Evolutionary conservation across 768 basidiomycete genomes (phyloP).

Genomic region (Tephrocybe sp.): DNA sequence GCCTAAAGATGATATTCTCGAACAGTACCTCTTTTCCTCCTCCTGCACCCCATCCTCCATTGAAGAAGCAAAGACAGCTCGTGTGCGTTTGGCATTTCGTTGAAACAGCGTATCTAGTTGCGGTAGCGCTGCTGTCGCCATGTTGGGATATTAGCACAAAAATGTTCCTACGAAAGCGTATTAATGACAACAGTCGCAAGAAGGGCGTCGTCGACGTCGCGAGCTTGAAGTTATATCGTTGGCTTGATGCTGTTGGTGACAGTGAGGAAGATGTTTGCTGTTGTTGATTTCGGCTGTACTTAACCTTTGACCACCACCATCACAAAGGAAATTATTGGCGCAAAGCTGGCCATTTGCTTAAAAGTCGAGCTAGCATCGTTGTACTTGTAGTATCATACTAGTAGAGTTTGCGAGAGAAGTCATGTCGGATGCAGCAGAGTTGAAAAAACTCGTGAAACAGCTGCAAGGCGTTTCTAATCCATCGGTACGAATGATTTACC

Average conservation of each 20-base stretch:
- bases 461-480: slow-evolving; percentile 59
- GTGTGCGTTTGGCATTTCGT: slow-evolving; percentile 66
- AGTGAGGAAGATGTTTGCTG: slow-evolving; percentile 20
- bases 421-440: slow-evolving; percentile 56
- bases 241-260: slow-evolving; percentile 6
- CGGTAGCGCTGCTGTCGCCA: slow-evolving; percentile 53
- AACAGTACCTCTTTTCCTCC: slow-evolving; percentile 66
- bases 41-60: slow-evolving; percentile 58
- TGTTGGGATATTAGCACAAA: slow-evolving; percentile 4
- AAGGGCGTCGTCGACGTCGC: background rate
- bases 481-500: slow-evolving; percentile 47
- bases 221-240: background rate
- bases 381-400: slow-evolving; percentile 33
- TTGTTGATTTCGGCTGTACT: slow-evolving; percentile 16
- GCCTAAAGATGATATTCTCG: background rate
- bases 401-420: slow-evolving; percentile 25
- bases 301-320: slow-evolving; percentile 18
- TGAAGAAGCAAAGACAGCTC: slow-evolving; percentile 64
- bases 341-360: slow-evolving; percentile 15
- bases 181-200: no score
- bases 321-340: slow-evolving; percentile 12
- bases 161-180: background rate
- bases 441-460: slow-evolving; percentile 81
- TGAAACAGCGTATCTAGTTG: slow-evolving; percentile 65
- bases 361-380: slow-evolving; percentile 18